A percentile compares a stretch with the other conserved stretches of the same genome.
Evolutionary conservation across 2,329 filamentous ascomycete species (phyloP).

Genomic region (Penicillium sp.): DNA sequence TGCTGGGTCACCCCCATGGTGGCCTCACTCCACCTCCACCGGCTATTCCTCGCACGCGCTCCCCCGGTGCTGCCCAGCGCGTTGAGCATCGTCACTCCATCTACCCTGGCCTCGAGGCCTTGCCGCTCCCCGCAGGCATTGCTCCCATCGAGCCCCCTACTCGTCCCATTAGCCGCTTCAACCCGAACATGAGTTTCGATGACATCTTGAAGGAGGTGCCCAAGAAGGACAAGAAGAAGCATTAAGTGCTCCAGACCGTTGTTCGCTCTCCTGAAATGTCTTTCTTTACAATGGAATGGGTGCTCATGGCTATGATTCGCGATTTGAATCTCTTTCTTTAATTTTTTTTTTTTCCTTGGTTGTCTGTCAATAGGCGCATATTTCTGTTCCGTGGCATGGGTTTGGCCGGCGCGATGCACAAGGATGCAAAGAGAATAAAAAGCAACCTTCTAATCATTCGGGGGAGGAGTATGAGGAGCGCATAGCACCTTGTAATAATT

Average conservation of each 20-base stretch:
- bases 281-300: background rate
- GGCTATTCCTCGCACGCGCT: constrained; percentile 38
- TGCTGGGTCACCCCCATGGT: constrained; percentile 32
- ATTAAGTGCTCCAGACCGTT: constrained; percentile 11
- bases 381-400: constrained; percentile 12
- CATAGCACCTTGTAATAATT: constrained; percentile 22
- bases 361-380: constrained; percentile 28
- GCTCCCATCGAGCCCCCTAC: constrained; percentile 43
- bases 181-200: constrained; percentile 53
- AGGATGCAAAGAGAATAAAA: constrained; percentile 18
- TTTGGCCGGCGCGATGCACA: constrained; percentile 25
- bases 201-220: constrained; percentile 48
- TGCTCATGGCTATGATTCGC: constrained; percentile 1
- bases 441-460: constrained; percentile 20
- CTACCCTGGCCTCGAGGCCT: constrained; percentile 47
- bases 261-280: constrained; percentile 7
- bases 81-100: constrained; percentile 46
- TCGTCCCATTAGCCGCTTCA: constrained; percentile 44
- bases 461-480: constrained; percentile 17
- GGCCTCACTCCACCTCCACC: constrained; percentile 38
- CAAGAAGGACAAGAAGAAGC: constrained; percentile 41
- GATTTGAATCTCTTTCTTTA: constrained; percentile 2
- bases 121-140: constrained; percentile 46
- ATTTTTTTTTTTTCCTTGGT: constrained; percentile 7
- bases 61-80: constrained; percentile 32